Conservation (phyloP, 441 rosid genomes). For the Populus trichocarpa region DNA sequence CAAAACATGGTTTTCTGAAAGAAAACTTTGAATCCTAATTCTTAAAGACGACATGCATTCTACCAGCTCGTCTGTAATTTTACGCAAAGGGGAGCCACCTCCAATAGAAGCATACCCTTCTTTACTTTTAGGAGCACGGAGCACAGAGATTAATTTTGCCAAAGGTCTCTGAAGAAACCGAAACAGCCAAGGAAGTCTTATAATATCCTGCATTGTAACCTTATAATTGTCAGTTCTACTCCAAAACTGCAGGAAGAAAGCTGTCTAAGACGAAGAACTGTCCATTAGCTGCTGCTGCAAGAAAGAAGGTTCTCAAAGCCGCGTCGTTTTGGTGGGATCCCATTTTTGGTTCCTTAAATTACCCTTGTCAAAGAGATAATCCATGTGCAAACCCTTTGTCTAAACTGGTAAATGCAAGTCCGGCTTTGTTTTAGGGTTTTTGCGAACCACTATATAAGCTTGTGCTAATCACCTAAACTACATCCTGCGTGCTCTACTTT, state of each 20-base stretch:
- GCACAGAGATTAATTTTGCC: slow-evolving; percentile 73
- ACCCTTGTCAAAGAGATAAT: neutral
- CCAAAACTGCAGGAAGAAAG: neutral
- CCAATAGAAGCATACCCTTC: slow-evolving; percentile 41
- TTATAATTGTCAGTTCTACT: neutral
- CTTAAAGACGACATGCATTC: neutral
- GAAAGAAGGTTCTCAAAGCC: too few relatives aligned
- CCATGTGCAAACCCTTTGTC: too few relatives aligned
- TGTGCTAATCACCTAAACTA: too few relatives aligned
- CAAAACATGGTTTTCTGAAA: neutral
- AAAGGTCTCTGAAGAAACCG: slow-evolving; percentile 75
- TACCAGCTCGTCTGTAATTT: slow-evolving; percentile 86
- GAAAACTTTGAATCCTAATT: neutral
- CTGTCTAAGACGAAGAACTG: neutral
- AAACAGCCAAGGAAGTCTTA: slow-evolving; percentile 79
- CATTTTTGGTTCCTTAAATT: too few relatives aligned
- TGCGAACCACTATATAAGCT: too few relatives aligned
- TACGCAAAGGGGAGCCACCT: slow-evolving; percentile 91
- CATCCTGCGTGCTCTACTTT: too few relatives aligned
- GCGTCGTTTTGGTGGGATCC: too few relatives aligned
- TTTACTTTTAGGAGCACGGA: slow-evolving; percentile 79
- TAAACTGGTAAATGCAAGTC: too few relatives aligned
- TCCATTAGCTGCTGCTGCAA: too few relatives aligned
- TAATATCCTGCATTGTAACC: slow-evolving; percentile 60
- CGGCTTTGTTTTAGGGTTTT: too few relatives aligned